Base-by-base conservation (phyloP, 2,329 filamentous ascomycete genomes). In the Neoarthrinium moseri region DNA sequence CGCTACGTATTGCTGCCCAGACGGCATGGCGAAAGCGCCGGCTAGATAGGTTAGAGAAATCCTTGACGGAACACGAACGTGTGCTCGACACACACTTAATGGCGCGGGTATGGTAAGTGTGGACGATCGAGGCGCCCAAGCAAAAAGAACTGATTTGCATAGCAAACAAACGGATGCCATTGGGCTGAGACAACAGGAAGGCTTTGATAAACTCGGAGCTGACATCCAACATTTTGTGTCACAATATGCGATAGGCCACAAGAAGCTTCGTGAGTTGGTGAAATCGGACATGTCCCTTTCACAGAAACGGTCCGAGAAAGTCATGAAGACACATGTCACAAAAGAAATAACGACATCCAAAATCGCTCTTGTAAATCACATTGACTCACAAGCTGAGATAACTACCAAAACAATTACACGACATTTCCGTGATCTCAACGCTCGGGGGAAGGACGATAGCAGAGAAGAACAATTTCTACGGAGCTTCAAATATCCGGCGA, bases 11-110 rank as follows among this genome's bases (percentile, higher is more conserved):
- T 3, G 48, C 48, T 1, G 36, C 47, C 3, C 59, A 57, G 38
- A 51, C 45, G 1, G 47, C 22, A 3, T 58, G 57, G 57, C 44
- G 56, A n/a, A 56, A 51, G 27, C 23, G 40, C 3, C 45, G 56
- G 1, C 44, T 60, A n/a, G 41, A 54, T 0, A 46, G 34, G 6
- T 10, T 58, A 3, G 51, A 57, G 22, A 50, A 44, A n/a, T 49
- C 43, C 7, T 37, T 58, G 2, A 42, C 42, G 54, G 5, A 52
- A 5, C n/a, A 35, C 11, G 41, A 48, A 21, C 18, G 23, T 3
- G 18, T 34, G 7, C 35, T 51, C 39, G 48, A 51, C 11, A 41
- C 39, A 1, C 11, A 40, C 6, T 21, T 51, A 21, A 8, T 29
- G 26, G 26, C n/a, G 26, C 26, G 26, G n/a, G n/a, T 29, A 29